phyloP scores from a whole-genome alignment of 202 grass and related monocot genomes.

The Panicum hallii region DNA sequence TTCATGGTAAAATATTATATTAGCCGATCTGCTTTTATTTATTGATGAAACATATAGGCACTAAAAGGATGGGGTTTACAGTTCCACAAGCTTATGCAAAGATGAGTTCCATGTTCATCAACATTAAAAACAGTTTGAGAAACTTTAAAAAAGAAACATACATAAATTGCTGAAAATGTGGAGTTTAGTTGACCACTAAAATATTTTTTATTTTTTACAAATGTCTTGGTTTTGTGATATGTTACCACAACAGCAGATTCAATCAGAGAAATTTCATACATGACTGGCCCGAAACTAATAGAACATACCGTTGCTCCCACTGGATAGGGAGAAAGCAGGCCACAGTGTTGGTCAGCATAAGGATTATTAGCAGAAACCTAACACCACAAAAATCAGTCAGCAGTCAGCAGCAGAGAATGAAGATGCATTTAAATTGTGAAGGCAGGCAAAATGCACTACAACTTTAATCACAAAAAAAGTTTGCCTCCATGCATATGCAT shows the following conservation, averaged over 20 bases:
- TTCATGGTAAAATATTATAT: not conserved
- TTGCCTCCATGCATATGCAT: not conserved
- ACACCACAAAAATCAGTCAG: conserved; percentile 15
- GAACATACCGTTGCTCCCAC: conserved; percentile 45
- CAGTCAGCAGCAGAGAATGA: conserved; percentile 19
- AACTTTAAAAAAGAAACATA: not conserved
- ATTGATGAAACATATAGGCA: not conserved
- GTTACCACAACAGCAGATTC: not conserved
- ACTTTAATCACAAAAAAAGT: conserved; percentile 17
- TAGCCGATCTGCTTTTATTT: not conserved
- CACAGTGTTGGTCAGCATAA: conserved; percentile 70
- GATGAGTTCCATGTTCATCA: conserved; percentile 5
- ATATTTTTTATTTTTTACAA: not conserved
- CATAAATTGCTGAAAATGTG: not conserved
- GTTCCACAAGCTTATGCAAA: not conserved
- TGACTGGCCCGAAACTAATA: not conserved
- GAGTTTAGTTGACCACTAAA: not conserved
- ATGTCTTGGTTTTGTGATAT: not conserved
- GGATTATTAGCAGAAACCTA: conserved; percentile 62
- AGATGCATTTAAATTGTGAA: conserved; percentile 14
- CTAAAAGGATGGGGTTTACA: not conserved
- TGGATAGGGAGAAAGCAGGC: conserved; percentile 63
- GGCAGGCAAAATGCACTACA: not conserved
- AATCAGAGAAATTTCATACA: not conserved
- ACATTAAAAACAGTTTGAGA: conserved; percentile 20